Conservation (phyloP, 2,329 filamentous ascomycete species). For the Clarireedia paspali region DNA sequence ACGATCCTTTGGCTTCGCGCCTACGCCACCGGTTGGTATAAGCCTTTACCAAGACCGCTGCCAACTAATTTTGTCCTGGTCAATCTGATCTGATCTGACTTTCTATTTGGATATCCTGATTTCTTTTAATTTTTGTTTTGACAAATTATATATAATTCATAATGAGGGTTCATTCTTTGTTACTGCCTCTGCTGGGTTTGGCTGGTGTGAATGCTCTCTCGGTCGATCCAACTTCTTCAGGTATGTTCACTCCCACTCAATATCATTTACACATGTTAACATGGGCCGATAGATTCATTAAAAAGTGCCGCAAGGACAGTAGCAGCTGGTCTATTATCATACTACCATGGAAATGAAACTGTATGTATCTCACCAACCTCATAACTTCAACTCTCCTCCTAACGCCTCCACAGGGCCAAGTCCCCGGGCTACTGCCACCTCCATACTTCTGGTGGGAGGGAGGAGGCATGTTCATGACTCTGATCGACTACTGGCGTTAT, state of each 20-base stretch:
- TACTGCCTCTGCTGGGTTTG: constrained; percentile 17
- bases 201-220: constrained; percentile 17
- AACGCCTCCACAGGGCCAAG: constrained; percentile 34
- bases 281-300: constrained; percentile 25
- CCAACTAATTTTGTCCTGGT: neutral
- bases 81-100: neutral
- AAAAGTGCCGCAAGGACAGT: constrained; percentile 29
- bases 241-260: constrained; percentile 13
- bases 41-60: constrained; percentile 1
- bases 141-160: constrained; percentile 8
- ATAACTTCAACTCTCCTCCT: constrained; percentile 23
- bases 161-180: constrained; percentile 20
- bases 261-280: neutral
- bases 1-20: constrained; percentile 4
- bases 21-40: neutral
- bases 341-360: constrained; percentile 44
- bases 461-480: constrained; percentile 63
- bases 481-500: constrained; percentile 81
- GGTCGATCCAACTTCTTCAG: constrained; percentile 20
- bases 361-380: constrained; percentile 20
- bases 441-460: constrained; percentile 53
- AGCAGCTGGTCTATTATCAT: constrained; percentile 41
- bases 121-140: neutral
- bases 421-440: constrained; percentile 39
- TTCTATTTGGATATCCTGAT: neutral